Evolutionary conservation across 1,284 basidiomycete genomes (phyloP), one percentile per base, ranked within the genome.

Genomic region (Rhodotorula sp.): DNA sequence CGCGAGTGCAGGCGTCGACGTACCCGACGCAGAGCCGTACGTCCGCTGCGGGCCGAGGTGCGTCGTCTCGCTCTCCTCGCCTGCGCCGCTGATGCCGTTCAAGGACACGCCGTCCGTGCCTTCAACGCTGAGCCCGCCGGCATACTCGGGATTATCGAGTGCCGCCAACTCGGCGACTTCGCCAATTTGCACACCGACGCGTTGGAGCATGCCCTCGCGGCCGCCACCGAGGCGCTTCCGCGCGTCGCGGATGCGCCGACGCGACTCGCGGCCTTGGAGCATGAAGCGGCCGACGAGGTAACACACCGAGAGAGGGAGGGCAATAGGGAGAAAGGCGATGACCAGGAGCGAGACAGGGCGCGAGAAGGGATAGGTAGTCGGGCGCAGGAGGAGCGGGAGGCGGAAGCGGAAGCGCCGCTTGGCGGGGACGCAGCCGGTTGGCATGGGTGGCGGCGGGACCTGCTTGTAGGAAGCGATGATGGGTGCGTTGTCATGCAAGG

Each of bases 101-200:
- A 21, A 17, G 15, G 19, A 44, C 51, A 15, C n/a, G 6, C 32
- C 34, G 6, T 51, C 60, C 10, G 36, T 15, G 48, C 53, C 46
- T 6, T 51, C 60, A 27, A 61, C 53, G 60, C 27, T 54, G 12
- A 37, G 61, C 55, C 55, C 54, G 29, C 19, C 71, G 1, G 70
- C 73, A 27, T 74, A 74, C 39, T 74, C 73, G 6, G 73, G 73
- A 44, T 74, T 74, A 27, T 74, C 73, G 6, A 61, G 53, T 19
- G 63, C 66, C 10, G 66, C 73, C 29, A 66, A 55, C 55, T 74
- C 73, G 15, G 64, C 64, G 17, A 69, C 67, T 55, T 74, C 73
- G 25, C 64, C 67, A 21, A 74, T 53, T 27, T 61, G 61, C n/a
- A 74, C 61, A 21, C 73, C 73, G 7, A 74, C 70, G 6, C 73